phyloP scores from a whole-genome alignment of 345 rosid species.

The Gossypium arboreum region DNA sequence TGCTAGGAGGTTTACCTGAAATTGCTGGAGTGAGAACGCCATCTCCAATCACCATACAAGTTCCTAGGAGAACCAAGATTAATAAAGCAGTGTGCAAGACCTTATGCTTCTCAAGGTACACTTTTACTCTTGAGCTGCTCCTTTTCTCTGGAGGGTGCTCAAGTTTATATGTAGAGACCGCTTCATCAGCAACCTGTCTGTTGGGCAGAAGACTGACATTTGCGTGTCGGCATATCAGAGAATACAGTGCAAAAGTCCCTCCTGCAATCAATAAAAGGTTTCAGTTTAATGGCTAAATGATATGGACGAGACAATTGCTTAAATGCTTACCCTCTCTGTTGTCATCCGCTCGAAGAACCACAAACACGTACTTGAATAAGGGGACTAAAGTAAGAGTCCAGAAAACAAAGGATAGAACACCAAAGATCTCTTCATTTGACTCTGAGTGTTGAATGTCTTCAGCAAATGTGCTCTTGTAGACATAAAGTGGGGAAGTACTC shows the following conservation, averaged over 20 bases:
- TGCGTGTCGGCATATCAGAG: constrained; percentile 86
- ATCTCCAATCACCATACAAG: constrained; percentile 99
- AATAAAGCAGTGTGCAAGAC: constrained; percentile 85
- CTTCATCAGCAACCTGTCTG: constrained; percentile 87
- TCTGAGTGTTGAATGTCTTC: constrained; percentile 94
- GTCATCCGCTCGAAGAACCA: constrained; percentile 95
- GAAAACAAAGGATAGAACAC: constrained; percentile 92
- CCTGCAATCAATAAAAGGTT: constrained; percentile 38
- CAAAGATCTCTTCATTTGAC: constrained; percentile 90
- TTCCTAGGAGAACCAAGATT: constrained; percentile 93
- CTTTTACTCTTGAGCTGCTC: constrained; percentile 58
- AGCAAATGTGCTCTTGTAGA: constrained; percentile 92
- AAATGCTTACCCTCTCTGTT: constrained; percentile 83
- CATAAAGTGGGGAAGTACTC: constrained; percentile 92
- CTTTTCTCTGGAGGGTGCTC: constrained; percentile 73
- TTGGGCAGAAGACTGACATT: constrained; percentile 94
- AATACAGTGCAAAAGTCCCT: constrained; percentile 95
- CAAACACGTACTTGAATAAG: constrained; percentile 84
- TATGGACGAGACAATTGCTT: neutral
- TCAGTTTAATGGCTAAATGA: neutral
- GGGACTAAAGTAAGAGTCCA: constrained; percentile 99
- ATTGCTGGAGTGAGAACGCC: constrained; percentile 98
- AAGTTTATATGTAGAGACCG: constrained; percentile 84
- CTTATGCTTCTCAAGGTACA: constrained; percentile 75
- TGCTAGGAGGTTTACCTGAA: constrained; percentile 51